Evolutionary conservation across 768 basidiomycete genomes (phyloP).

Genomic region (Daedaleopsis sinensis): DNA sequence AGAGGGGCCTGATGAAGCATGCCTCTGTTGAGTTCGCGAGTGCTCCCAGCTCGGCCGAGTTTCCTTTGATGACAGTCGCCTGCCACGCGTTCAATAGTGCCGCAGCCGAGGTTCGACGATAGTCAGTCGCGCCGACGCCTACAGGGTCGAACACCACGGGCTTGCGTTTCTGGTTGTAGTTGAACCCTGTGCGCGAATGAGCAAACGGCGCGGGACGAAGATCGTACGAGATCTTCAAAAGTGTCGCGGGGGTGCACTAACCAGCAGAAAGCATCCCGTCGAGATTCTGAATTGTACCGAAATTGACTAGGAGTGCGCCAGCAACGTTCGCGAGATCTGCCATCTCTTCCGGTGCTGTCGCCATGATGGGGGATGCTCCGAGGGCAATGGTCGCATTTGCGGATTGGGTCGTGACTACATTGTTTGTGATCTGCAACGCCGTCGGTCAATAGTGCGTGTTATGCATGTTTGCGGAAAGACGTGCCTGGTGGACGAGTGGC

Average conservation of each 20-base stretch:
- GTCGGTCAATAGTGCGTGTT: background rate
- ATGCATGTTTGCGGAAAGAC: background rate
- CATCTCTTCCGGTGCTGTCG: constrained; percentile 82
- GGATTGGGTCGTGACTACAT: constrained; percentile 85
- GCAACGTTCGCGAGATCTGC: constrained; percentile 69
- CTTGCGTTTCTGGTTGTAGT: constrained; percentile 60
- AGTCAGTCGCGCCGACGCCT: constrained; percentile 81
- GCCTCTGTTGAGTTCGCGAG: constrained; percentile 80
- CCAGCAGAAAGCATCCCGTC: constrained; percentile 81
- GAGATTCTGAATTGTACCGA: constrained; percentile 75
- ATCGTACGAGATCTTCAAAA: background rate
- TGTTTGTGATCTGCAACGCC: constrained; percentile 76
- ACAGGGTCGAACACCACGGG: constrained; percentile 92
- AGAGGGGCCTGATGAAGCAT: background rate
- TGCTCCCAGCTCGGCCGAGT: constrained; percentile 86
- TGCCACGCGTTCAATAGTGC: constrained; percentile 81
- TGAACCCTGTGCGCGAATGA: constrained; percentile 10
- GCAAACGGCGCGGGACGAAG: background rate
- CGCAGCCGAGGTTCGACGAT: constrained; percentile 63
- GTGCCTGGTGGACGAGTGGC: constrained; percentile 84
- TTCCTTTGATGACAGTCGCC: constrained; percentile 91
- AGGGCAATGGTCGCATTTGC: constrained; percentile 89
- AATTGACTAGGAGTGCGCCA: constrained; percentile 80
- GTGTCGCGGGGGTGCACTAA: constrained; percentile 11
- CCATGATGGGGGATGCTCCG: constrained; percentile 94